A percentile compares a stretch with the other conserved stretches of the same genome.
These are phyloP conservation scores for Colletotrichum simmondsii DNA, from an alignment of 2,329 filamentous ascomycete species.

Conservation along the genomic window DNA sequence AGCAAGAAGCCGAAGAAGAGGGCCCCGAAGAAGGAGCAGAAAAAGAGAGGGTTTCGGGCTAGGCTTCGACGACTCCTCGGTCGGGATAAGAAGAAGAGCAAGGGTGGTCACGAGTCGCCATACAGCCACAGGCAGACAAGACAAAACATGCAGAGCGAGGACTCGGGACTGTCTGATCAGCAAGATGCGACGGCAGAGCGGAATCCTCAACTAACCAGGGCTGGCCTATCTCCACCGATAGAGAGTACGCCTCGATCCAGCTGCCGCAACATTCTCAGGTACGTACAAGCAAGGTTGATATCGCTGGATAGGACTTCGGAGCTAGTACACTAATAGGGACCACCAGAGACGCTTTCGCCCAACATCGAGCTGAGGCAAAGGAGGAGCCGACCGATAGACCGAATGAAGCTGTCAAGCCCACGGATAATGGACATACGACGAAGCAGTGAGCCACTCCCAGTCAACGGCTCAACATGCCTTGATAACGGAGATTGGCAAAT, in stretches of 20 bases:
- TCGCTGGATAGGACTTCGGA: not conserved
- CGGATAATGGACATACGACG: no score
- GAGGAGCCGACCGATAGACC: not conserved
- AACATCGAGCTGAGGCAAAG: not conserved
- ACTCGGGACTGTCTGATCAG: not conserved
- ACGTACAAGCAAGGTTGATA: not conserved
- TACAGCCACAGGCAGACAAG: not conserved
- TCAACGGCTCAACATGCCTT: not conserved
- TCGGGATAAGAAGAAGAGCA: not conserved
- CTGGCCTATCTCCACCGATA: not conserved
- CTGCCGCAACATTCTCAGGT: not conserved
- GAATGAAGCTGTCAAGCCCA: not conserved
- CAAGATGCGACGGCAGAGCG: not conserved
- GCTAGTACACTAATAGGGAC: not conserved
- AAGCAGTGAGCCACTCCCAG: not conserved
- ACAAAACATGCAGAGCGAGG: not conserved
- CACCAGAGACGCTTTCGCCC: not conserved
- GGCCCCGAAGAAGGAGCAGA: not conserved
- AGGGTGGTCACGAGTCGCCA: not conserved
- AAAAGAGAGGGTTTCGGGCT: constrained; percentile 2
- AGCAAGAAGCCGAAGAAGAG: not conserved
- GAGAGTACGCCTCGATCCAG: not conserved
- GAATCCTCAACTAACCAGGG: not conserved
- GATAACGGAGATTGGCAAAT: not conserved
- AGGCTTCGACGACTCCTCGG: constrained; percentile 2